These are phyloP conservation scores for Lodderomyces pseudojiufengensis DNA, from an alignment of 1,139 yeast genomes.

Conservation along the genomic window DNA sequence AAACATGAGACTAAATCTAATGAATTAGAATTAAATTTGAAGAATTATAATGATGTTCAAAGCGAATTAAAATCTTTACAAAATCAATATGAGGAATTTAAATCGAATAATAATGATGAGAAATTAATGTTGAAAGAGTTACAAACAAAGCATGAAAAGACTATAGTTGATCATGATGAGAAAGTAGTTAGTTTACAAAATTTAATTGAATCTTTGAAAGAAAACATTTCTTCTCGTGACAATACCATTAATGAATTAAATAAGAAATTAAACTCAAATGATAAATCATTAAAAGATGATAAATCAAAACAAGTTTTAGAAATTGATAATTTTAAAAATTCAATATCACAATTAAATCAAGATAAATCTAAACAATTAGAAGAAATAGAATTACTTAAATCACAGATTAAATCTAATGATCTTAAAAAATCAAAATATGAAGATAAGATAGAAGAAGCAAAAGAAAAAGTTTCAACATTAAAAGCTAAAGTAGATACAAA, in stretches of 20 bases:
- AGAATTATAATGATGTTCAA: conserved; percentile 14
- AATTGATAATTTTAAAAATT: neutral
- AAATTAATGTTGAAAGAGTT: conserved; percentile 11
- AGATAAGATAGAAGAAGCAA: conserved; percentile 13
- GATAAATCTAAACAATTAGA: conserved; percentile 1
- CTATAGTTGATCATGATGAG: conserved; percentile 8
- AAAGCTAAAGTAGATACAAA: conserved; percentile 12
- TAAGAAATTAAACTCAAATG: neutral
- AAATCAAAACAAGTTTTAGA: neutral
- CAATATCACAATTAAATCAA: neutral
- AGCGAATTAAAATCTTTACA: conserved; percentile 15
- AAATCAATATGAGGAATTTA: conserved; percentile 16
- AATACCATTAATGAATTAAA: neutral
- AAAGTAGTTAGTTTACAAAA: conserved; percentile 1
- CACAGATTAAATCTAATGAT: conserved; percentile 15
- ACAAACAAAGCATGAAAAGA: conserved; percentile 9
- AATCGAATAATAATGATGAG: conserved; percentile 14
- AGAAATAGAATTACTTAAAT: conserved; percentile 10
- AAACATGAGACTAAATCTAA: conserved; percentile 26
- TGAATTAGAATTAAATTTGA: conserved; percentile 14
- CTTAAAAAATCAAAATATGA: conserved; percentile 12
- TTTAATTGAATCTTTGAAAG: neutral
- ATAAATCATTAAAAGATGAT: neutral
- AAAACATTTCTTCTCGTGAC: neutral
- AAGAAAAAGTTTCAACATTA: conserved; percentile 11